phyloP scores from a whole-genome alignment of 257 asterid species.

The Echites panduratus region DNA sequence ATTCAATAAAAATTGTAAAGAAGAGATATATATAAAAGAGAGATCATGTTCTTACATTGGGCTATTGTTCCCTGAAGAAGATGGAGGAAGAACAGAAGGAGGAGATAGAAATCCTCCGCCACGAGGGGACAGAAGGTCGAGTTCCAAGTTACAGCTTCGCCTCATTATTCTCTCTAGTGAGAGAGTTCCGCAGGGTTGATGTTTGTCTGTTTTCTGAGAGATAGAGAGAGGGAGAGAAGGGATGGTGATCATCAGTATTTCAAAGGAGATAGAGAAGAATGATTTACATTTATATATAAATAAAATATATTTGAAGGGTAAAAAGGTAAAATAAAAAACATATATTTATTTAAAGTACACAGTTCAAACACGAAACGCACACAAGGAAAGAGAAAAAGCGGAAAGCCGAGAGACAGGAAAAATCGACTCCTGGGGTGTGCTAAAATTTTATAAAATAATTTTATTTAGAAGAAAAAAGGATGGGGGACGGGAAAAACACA shows the following conservation, averaged over 20 bases:
- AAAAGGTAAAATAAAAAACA: background rate
- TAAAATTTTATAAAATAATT: too few relatives aligned
- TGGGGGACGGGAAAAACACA: too few relatives aligned
- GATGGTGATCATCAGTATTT: too few relatives aligned
- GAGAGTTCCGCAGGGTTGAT: too few relatives aligned
- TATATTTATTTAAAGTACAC: too few relatives aligned
- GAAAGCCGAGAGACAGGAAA: background rate
- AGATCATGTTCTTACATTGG: background rate
- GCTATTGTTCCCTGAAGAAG: constrained; percentile 2
- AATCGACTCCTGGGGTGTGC: background rate
- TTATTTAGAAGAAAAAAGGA: background rate
- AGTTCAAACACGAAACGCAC: background rate
- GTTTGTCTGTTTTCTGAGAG: too few relatives aligned
- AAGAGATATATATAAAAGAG: too few relatives aligned
- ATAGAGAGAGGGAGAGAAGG: too few relatives aligned
- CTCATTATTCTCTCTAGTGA: constrained; percentile 11
- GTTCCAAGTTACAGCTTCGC: constrained; percentile 27
- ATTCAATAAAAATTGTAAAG: too few relatives aligned
- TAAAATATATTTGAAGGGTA: background rate
- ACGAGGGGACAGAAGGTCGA: constrained; percentile 22
- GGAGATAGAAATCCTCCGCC: background rate
- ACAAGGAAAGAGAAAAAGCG: background rate
- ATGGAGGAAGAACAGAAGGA: too few relatives aligned
- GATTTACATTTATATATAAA: too few relatives aligned
- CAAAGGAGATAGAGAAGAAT: too few relatives aligned